phyloP scores from a whole-genome alignment of 1,284 basidiomycete species.

The Lignosus rhinocerotis region DNA sequence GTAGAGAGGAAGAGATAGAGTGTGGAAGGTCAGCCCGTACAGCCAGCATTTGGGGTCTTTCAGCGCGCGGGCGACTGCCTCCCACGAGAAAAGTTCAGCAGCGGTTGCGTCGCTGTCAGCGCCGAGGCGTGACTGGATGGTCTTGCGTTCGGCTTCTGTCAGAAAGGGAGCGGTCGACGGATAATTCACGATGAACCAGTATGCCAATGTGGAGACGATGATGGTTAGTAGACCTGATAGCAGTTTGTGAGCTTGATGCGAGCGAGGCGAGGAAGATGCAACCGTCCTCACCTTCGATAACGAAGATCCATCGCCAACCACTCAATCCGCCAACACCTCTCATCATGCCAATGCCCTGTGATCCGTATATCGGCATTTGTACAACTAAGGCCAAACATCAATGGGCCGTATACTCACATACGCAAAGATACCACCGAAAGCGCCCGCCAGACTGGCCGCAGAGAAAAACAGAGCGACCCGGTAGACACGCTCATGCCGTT shows the following conservation, averaged over 20 bases:
- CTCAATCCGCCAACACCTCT: constrained; percentile 37
- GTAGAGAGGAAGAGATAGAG: constrained; percentile 36
- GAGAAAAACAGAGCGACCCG: constrained; percentile 32
- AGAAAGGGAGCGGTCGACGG: constrained; percentile 46
- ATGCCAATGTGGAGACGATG: background rate
- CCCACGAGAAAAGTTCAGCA: background rate
- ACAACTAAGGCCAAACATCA: background rate
- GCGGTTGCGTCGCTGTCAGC: constrained; percentile 3
- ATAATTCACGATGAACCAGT: constrained; percentile 42
- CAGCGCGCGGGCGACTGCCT: constrained; percentile 19
- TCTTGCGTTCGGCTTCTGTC: constrained; percentile 32
- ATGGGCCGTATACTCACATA: constrained; percentile 14
- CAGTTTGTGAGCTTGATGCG: background rate
- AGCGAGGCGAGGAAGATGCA: constrained; percentile 16
- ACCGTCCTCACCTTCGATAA: constrained; percentile 49
- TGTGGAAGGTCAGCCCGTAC: constrained; percentile 36
- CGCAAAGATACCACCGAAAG: constrained; percentile 45
- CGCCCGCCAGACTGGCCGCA: constrained; percentile 37
- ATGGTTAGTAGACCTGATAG: background rate
- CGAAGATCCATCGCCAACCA: constrained; percentile 44
- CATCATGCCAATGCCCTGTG: background rate
- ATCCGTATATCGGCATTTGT: background rate
- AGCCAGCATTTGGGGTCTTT: constrained; percentile 34
- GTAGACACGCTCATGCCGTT: constrained; percentile 40
- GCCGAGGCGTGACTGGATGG: constrained; percentile 30